Evolutionary conservation across 106 monocot species (phyloP).

Genomic region (Dendrobium nobile): DNA sequence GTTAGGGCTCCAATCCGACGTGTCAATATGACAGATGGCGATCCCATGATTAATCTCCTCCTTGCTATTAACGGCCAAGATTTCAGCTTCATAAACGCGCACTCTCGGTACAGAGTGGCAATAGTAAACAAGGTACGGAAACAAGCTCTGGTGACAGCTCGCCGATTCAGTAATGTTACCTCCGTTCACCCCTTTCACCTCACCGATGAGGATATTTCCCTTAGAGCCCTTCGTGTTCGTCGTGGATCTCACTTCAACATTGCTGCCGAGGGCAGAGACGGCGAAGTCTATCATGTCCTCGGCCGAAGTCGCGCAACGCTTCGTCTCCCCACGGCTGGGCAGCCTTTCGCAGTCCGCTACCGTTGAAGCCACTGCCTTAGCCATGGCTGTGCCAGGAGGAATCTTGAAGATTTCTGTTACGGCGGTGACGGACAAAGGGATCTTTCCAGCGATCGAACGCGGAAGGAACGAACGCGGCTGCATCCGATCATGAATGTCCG

Average conservation of each 20-base stretch:
- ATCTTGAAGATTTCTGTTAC: constrained; percentile 33
- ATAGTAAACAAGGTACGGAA: constrained; percentile 86
- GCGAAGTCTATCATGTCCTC: constrained; percentile 93
- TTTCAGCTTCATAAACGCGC: constrained; percentile 74
- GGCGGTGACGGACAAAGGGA: constrained; percentile 49
- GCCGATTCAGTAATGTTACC: constrained; percentile 63
- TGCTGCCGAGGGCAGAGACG: constrained; percentile 40
- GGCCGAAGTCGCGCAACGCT: constrained; percentile 69
- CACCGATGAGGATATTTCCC: constrained; percentile 35
- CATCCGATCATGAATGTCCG: constrained; percentile 11
- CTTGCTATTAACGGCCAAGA: constrained; percentile 34
- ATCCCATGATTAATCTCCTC: constrained; percentile 69
- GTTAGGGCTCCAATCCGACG: constrained; percentile 71
- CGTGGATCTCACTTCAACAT: constrained; percentile 57
- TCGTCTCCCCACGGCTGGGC: constrained; percentile 86
- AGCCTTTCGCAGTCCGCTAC: constrained; percentile 62
- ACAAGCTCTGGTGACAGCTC: constrained; percentile 95
- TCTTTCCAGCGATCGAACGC: constrained; percentile 35
- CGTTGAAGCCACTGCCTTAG: constrained; percentile 50
- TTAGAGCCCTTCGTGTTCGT: constrained; percentile 38
- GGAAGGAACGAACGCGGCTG: constrained; percentile 35
- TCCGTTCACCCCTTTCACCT: constrained; percentile 56
- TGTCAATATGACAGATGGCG: constrained; percentile 94
- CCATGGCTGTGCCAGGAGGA: constrained; percentile 41
- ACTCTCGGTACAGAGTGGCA: constrained; percentile 91